phyloP scores from a whole-genome alignment of 176 grass and related monocot genomes.

The Paspalum notatum region DNA sequence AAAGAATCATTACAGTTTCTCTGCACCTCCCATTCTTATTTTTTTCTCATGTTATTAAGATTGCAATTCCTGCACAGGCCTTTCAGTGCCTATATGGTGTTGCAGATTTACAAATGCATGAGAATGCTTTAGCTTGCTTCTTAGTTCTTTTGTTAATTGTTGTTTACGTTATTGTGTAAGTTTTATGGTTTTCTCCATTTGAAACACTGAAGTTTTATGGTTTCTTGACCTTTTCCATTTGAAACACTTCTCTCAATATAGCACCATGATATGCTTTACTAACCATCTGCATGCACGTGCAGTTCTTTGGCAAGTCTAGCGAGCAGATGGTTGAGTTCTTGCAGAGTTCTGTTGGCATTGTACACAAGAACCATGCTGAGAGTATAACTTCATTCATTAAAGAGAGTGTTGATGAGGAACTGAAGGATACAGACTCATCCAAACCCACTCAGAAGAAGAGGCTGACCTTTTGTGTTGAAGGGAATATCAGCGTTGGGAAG shows the following conservation, averaged over 20 bases:
- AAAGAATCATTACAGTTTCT: not conserved
- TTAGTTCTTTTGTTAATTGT: not conserved
- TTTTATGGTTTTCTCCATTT: constrained; percentile 17
- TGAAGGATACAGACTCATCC: constrained; percentile 55
- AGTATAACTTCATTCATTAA: constrained; percentile 95
- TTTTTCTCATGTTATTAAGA: not conserved
- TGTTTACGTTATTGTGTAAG: not conserved
- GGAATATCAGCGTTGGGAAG: constrained; percentile 98
- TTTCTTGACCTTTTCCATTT: constrained; percentile 27
- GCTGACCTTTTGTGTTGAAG: constrained; percentile 97
- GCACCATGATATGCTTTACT: not conserved
- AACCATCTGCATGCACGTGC: constrained; percentile 24
- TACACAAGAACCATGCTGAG: constrained; percentile 95
- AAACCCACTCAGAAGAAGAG: constrained; percentile 62
- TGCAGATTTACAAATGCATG: not conserved
- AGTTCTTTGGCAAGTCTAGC: constrained; percentile 84
- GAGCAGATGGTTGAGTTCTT: constrained; percentile 96
- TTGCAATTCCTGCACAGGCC: not conserved
- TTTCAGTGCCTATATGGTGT: not conserved
- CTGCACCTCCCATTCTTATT: not conserved
- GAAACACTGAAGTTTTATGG: not conserved
- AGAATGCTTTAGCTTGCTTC: not conserved
- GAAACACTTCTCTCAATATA: not conserved
- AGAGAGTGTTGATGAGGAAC: constrained; percentile 81
- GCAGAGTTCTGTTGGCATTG: constrained; percentile 82